Base-by-base conservation (phyloP, 768 basidiomycete genomes). In the Rhizopogon vesiculosus region DNA sequence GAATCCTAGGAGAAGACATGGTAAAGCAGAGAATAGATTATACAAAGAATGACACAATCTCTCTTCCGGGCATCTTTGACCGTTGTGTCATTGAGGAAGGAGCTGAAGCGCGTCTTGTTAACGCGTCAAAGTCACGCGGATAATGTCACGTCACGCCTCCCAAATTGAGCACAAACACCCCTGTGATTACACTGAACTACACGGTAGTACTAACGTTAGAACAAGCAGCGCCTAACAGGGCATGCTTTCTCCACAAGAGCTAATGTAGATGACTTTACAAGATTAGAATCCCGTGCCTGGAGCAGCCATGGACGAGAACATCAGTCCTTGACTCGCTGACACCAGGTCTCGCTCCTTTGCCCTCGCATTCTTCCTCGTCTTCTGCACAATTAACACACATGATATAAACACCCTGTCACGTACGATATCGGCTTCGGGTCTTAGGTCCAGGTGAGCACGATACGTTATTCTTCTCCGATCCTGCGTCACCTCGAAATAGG, bases 1-100 rank as follows among this genome's bases (percentile, higher is more conserved):
- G 71, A 31, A 42, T 0, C 33, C 66, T 68, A 18, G 38, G 22
- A 18, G 19, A 18, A 39, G 19, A 18, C 2, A 55, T 38, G 3
- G 13, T n/a, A 22, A 38, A 19, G 22, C 15, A 39, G 15, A 22
- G 19, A 22, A 16, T 22, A 15, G 1, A 49, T 49, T 25, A 5
- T 16, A 15, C 33, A 49, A 6, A 25, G 16, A 10, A 9, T 10
- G 38, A 8, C 9, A 38, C 35, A 9, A 0, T 38, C 48, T 8
- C 15, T 38, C 35, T 49, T 38, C 2, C 22, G 31, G 4, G 33
- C 35, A 38, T 49, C 15, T 10, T 25, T 19, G 19, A 4, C 25
- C 25, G 25, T 25, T 49, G 38, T 49, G 48, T 38, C 13, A 38
- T 38, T 0, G 35, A 38, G 18, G 19, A 35, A 7, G 31, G 31